Percentiles rank a stretch among this genome's conserved stretches.
Conservation (phyloP, 23 red algal species). For the Cyanidioschyzon merolae region DNA sequence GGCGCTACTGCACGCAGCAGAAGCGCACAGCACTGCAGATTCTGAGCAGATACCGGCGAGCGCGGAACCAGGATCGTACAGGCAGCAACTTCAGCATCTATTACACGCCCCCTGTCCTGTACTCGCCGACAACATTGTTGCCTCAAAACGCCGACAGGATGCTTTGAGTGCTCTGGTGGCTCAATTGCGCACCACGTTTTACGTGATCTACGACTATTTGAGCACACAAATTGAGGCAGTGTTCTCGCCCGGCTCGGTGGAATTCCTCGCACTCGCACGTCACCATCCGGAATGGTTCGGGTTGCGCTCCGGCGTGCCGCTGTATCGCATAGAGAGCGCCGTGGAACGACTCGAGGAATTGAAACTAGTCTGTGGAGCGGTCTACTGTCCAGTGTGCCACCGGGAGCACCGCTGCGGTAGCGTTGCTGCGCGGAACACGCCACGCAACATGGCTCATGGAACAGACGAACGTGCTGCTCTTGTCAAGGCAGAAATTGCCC, state of each 20-base stretch:
- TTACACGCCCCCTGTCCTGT: too few relatives aligned
- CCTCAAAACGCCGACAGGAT: background rate
- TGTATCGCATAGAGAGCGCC: background rate
- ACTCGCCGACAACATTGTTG: too few relatives aligned
- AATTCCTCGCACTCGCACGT: background rate
- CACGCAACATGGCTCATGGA: too few relatives aligned
- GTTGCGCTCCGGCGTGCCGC: background rate
- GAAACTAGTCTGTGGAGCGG: background rate
- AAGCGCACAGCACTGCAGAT: background rate
- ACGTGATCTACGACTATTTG: background rate
- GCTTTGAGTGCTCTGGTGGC: background rate
- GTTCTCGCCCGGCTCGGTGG: background rate
- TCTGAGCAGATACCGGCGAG: too few relatives aligned
- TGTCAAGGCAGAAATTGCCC: too few relatives aligned
- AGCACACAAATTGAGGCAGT: background rate
- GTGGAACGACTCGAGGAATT: background rate
- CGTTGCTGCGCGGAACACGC: too few relatives aligned
- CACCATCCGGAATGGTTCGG: conserved; percentile 11
- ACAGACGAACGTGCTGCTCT: too few relatives aligned
- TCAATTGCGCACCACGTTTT: background rate
- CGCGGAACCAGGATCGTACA: too few relatives aligned
- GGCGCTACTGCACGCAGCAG: background rate
- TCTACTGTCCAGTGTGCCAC: background rate
- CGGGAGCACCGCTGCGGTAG: background rate
- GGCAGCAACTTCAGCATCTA: too few relatives aligned